Base-by-base conservation (phyloP, 2,329 filamentous ascomycete genomes). In the Shiraia sp. region DNA sequence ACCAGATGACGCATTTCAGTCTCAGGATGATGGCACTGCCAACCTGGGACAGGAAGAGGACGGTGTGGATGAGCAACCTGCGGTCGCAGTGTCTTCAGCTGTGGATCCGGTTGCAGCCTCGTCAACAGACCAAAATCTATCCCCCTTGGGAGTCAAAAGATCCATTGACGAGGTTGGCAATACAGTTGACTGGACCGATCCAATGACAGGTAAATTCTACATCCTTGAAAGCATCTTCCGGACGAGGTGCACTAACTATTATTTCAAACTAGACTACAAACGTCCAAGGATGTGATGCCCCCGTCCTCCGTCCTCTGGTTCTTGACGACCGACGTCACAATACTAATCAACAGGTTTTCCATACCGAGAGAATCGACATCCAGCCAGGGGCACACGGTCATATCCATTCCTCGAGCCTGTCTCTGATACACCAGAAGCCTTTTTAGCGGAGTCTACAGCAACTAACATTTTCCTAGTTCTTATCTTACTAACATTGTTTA, bases 61-160 rank as follows among this genome's bases (percentile, higher is more conserved):
- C 46, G 58, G 48, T 40, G 43, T 38, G 48, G 49, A 36, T 32
- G 50, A 52, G 47, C 56, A 58, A 44, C 37, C 51, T 50, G 49
- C 33, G 51, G 56, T 51, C 45, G 49, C 49, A 45, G 46, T 45
- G 49, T 59, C 57, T 61, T 51, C 51, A 50, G 56, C 47, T 63
- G 60, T 55, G 53, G 46, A 55, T 39, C 51, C 54, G 45, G 45
- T 53, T 41, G 53, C 47, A 25, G 47, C 47, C 55, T 61, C 56
- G 45, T 62, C 55, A 32, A 53, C 47, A 32, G 53, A 55, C 24
- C 42, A 54, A 16, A 36, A 49, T n/a, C n/a, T n/a, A 36, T 65
- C 63, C 31, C 50, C 56, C n/a, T 61, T 64, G 49, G 55, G 60
- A 51, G 58, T 52, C 32, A 68, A 68, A 47, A 55, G 65, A 42